phyloP scores from a whole-genome alignment of 495 filamentous ascomycete genomes.

The Baudoinia panamericana region DNA sequence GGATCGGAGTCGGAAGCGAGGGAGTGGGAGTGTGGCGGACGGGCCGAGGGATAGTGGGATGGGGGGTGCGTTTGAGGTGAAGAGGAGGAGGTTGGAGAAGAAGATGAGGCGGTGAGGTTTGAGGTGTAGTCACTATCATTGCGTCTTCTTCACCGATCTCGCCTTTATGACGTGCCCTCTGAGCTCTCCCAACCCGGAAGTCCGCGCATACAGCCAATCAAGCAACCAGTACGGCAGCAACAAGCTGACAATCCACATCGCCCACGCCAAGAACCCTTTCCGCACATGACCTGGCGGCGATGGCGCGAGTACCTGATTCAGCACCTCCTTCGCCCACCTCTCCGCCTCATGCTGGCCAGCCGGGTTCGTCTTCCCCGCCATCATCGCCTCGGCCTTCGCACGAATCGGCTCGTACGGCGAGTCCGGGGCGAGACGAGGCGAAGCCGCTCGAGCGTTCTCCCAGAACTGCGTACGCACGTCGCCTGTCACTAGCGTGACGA shows the following conservation, averaged over 20 bases:
- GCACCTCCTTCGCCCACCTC: not conserved
- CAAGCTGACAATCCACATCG: conserved; percentile 2
- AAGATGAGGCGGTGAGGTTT: conserved; percentile 13
- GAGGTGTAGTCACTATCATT: not conserved
- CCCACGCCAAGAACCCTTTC: not conserved
- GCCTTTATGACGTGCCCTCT: not conserved
- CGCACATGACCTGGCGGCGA: not conserved
- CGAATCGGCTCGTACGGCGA: conserved; percentile 1
- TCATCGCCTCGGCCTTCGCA: not conserved
- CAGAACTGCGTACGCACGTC: conserved; percentile 27
- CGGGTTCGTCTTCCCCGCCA: not conserved
- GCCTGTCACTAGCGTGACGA: conserved; percentile 31
- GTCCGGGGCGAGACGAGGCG: not conserved
- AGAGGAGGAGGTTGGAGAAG: conserved; percentile 19
- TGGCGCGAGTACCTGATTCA: not conserved
- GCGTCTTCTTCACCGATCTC: conserved; percentile 1
- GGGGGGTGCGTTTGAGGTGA: conserved; percentile 17
- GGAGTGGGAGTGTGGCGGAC: conserved; percentile 9
- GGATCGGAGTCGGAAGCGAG: conserved; percentile 20
- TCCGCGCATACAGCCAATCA: not conserved
- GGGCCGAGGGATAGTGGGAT: conserved; percentile 14
- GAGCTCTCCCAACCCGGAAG: not conserved
- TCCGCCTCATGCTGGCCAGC: not conserved
- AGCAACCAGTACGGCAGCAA: not conserved
- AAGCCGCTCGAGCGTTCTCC: not conserved